Evolutionary conservation across 2,329 filamentous ascomycete genomes (phyloP).

Genomic region (Xylaria sp.): DNA sequence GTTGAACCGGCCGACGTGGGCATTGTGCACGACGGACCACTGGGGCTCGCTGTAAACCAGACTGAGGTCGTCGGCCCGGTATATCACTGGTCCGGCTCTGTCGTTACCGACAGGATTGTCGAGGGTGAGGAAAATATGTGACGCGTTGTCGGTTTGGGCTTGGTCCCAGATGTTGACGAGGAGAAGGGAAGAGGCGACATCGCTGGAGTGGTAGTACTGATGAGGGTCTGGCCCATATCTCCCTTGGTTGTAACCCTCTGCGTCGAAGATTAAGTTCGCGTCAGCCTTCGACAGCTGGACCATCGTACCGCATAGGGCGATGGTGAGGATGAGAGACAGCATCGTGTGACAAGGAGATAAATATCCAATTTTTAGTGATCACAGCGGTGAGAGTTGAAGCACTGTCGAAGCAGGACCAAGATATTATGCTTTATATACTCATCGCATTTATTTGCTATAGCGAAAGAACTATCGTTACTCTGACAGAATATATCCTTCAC

Average conservation of each 20-base stretch:
- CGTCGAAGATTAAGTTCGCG: constrained; percentile 41
- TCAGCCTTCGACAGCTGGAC: constrained; percentile 40
- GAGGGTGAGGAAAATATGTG: constrained; percentile 50
- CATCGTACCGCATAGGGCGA: constrained; percentile 52
- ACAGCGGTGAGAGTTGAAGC: background rate
- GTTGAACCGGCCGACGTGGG: constrained; percentile 30
- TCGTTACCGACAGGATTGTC: constrained; percentile 36
- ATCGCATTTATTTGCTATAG: background rate
- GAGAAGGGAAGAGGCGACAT: constrained; percentile 50
- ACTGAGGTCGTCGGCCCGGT: constrained; percentile 51
- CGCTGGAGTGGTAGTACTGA: constrained; percentile 50
- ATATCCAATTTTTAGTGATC: background rate
- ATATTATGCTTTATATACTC: background rate
- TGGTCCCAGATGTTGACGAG: constrained; percentile 50
- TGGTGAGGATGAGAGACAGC: constrained; percentile 49
- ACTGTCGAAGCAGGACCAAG: background rate
- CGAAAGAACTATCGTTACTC: background rate
- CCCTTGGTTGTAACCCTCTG: constrained; percentile 47
- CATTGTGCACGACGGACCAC: constrained; percentile 35
- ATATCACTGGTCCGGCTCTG: constrained; percentile 50
- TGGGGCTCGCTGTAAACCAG: constrained; percentile 51
- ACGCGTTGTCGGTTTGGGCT: constrained; percentile 44
- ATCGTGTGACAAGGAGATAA: constrained; percentile 12
- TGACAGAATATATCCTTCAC: background rate
- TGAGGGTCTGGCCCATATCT: constrained; percentile 46